phyloP scores from a whole-genome alignment of 345 rosid species.

The Populus davidiana region DNA sequence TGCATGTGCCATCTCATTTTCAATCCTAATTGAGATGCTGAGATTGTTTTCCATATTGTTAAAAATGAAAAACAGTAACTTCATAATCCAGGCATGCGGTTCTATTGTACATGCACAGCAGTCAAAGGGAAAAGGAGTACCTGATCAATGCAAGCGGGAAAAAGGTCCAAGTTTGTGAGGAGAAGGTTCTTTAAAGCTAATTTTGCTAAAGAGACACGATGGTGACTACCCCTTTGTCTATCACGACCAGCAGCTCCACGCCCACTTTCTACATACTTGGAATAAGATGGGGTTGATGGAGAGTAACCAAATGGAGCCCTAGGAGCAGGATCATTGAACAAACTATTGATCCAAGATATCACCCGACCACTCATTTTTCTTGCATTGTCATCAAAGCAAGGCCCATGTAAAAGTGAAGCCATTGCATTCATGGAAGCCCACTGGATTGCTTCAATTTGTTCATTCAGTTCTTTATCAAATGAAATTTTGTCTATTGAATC shows the following conservation, averaged over 20 bases:
- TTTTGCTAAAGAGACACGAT: constrained; percentile 87
- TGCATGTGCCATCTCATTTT: background rate
- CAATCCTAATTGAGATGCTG: background rate
- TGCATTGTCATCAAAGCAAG: constrained; percentile 97
- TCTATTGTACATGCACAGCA: background rate
- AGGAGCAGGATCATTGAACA: constrained; percentile 93
- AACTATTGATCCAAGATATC: constrained; percentile 93
- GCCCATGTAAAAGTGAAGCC: constrained; percentile 94
- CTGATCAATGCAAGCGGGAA: constrained; percentile 99
- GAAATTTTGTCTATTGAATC: constrained; percentile 90
- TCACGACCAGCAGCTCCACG: constrained; percentile 85
- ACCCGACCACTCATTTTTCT: constrained; percentile 98
- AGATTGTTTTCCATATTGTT: no score
- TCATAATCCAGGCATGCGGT: background rate
- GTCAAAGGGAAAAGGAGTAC: constrained; percentile 42
- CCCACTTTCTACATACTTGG: constrained; percentile 76
- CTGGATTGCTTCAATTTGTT: constrained; percentile 90
- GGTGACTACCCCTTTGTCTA: constrained; percentile 81
- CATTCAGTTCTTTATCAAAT: constrained; percentile 87
- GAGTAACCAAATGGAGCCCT: constrained; percentile 95
- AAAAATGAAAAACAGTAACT: background rate
- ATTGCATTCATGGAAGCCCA: constrained; percentile 98
- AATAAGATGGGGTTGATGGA: constrained; percentile 92
- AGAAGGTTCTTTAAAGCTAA: constrained; percentile 95
- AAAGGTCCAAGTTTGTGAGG: constrained; percentile 90